Evolutionary conservation across 2,329 filamentous ascomycete species (phyloP), one percentile per base, ranked within the genome.

Genomic region (Mycosphaerella sp.): DNA sequence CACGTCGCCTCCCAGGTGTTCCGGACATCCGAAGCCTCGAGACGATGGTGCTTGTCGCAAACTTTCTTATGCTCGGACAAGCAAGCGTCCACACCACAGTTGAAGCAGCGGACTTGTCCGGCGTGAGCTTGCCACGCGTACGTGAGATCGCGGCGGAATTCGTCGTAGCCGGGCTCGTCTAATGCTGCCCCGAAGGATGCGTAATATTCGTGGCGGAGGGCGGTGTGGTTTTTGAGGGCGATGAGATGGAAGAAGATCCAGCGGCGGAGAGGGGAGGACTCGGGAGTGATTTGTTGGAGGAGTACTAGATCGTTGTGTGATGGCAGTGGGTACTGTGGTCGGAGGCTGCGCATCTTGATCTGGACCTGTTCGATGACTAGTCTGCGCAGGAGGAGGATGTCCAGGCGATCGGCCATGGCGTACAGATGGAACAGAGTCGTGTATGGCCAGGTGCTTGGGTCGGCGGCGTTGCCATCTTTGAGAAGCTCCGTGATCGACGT

Each of bases 391-490:
- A 18, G 1, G 6, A 21, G 44, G 10, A 43, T 52, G 48, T 56
- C 47, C 32, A 46, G 49, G 1, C 27, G 18, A 36, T 58, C 55
- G 18, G 47, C 50, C 16, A 58, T 53, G 2, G 32, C 27, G 43
- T 56, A 58, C 18, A 58, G 16, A 13, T 49, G 35, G 32, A 56
- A 52, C 2, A 58, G 48, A 12, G 17, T 25, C 6, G 17, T 1
- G 7, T 39, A 54, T 3, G 46, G 30, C 50, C 55, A 58, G 3
- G 53, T 49, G 8, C 44, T 41, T 1, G 54, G 41, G 17, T 56
- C 48, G 4, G 40, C 7, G 5, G 16, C 14, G 1, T 37, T 4
- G 5, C 41, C 32, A 2, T 25, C 16, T 17, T 44, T 28, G 14
- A 30, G 16, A 14, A 42, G 28, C 13, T 44, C 30, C 2, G 12